Conservation (phyloP, 2,329 filamentous ascomycete genomes). For the Pleoardoris graminearum region DNA sequence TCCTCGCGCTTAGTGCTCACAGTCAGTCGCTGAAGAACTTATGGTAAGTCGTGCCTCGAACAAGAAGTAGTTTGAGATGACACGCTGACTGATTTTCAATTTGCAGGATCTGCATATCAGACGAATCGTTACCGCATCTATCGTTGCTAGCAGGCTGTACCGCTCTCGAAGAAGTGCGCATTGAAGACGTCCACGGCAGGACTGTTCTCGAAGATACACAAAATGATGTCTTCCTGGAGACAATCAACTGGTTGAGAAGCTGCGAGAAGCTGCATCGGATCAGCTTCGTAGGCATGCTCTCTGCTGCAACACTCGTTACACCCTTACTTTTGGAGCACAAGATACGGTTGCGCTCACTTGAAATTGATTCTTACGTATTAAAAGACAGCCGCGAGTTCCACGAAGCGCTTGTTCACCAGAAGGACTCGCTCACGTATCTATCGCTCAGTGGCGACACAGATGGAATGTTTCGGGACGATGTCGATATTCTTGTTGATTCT, state of each 20-base stretch:
- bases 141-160: constrained; percentile 55
- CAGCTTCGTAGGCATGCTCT: constrained; percentile 55
- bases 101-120: constrained; percentile 53
- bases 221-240: constrained; percentile 56
- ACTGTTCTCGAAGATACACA: constrained; percentile 56
- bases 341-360: constrained; percentile 53
- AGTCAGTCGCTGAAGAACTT: constrained; percentile 56
- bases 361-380: constrained; percentile 54
- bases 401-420: constrained; percentile 57
- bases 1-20: constrained; percentile 58
- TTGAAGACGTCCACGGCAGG: constrained; percentile 52
- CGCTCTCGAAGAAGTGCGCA: constrained; percentile 52
- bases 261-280: constrained; percentile 58
- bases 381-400: constrained; percentile 59
- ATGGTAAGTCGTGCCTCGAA: background rate
- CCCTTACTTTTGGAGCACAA: constrained; percentile 53
- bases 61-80: background rate
- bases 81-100: background rate
- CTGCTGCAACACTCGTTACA: constrained; percentile 57
- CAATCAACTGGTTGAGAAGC: constrained; percentile 59
- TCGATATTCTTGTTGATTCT: constrained; percentile 55
- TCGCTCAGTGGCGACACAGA: constrained; percentile 54
- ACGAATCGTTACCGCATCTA: constrained; percentile 55
- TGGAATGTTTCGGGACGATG: constrained; percentile 51
- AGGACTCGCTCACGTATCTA: constrained; percentile 52